Percentiles rank a stretch among this genome's conserved stretches.
phyloP scores from a whole-genome alignment of 257 asterid species.

The Solanum lignicaule region DNA sequence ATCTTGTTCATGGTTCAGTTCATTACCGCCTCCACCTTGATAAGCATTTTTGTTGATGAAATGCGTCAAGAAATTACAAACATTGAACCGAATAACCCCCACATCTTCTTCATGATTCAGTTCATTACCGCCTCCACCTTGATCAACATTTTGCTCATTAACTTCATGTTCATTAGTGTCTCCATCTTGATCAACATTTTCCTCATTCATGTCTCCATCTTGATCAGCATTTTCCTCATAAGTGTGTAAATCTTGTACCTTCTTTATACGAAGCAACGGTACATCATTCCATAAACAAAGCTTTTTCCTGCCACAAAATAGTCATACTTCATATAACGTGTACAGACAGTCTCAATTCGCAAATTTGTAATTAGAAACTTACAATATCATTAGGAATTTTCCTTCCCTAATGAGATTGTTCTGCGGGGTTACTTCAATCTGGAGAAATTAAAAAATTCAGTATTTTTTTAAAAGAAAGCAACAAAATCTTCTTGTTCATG shows the following conservation, averaged over 20 bases:
- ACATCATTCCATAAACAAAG: neutral
- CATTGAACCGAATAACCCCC: no score
- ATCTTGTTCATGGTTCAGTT: no score
- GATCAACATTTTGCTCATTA: no score
- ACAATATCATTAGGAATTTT: neutral
- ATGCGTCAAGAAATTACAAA: no score
- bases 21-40: no score
- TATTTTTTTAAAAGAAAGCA: neutral
- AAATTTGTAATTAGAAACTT: neutral
- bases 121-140: no score
- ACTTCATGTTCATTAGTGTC: no score
- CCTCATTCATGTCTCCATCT: neutral
- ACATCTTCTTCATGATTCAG: no score
- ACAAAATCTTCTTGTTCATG: neutral
- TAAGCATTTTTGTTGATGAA: no score
- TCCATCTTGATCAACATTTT: no score
- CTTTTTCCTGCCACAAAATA: neutral
- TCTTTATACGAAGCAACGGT: neutral
- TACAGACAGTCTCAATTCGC: neutral
- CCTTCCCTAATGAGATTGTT: neutral
- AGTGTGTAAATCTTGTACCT: neutral
- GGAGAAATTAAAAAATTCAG: neutral
- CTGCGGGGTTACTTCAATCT: neutral
- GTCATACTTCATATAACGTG: neutral
- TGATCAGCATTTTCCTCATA: neutral